Evolutionary conservation across 2,329 filamentous ascomycete genomes (phyloP).

Genomic region (Zymoseptoria brevis): DNA sequence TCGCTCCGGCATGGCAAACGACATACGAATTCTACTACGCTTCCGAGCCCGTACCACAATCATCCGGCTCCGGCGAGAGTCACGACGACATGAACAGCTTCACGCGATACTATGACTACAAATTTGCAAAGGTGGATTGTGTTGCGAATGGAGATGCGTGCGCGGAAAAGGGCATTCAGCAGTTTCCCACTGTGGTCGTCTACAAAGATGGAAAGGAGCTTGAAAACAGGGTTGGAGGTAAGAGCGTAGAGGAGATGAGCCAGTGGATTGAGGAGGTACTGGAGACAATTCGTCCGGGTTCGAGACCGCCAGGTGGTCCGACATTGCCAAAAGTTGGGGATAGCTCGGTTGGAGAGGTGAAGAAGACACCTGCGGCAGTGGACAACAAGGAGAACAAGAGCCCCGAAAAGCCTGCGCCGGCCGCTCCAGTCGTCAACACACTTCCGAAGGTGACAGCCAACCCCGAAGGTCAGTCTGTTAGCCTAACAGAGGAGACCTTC

Average conservation of each 20-base stretch:
- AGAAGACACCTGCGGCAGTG: conserved; percentile 22
- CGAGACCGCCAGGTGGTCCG: conserved; percentile 59
- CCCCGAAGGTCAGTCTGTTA: conserved; percentile 62
- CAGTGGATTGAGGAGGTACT: conserved; percentile 66
- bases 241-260: conserved; percentile 59
- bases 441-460: conserved; percentile 55
- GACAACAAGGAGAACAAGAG: conserved; percentile 22
- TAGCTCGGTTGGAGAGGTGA: conserved; percentile 37
- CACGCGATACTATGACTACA: conserved; percentile 76
- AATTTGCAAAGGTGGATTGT: conserved; percentile 82
- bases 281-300: conserved; percentile 72
- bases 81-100: conserved; percentile 57
- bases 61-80: conserved; percentile 36
- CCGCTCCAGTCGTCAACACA: background rate
- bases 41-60: conserved; percentile 58
- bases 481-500: conserved; percentile 77
- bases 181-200: conserved; percentile 69
- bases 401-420: conserved; percentile 32
- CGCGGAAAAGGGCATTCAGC: conserved; percentile 54
- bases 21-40: conserved; percentile 94
- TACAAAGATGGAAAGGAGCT: conserved; percentile 69
- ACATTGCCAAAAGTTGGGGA: conserved; percentile 66
- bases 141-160: conserved; percentile 75
- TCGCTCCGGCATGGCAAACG: conserved; percentile 82
- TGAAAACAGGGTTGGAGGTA: conserved; percentile 57